Evolutionary conservation across 164 flowering plant species (phyloP), one percentile per base, ranked within the genome.

Genomic region (Umbilicus rupestris): DNA sequence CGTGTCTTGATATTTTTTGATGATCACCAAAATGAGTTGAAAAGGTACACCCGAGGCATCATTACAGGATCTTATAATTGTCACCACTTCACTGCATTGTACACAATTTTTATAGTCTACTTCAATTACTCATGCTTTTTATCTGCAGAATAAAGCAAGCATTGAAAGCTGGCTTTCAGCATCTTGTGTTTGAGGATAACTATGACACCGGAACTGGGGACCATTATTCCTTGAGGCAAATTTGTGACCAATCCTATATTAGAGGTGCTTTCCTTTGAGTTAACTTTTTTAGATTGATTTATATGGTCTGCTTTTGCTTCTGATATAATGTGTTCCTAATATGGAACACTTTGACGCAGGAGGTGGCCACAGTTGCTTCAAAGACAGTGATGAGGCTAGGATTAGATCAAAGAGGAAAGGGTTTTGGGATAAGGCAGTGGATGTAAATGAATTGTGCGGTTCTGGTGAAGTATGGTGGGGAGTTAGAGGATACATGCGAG

Each of bases 151-250:
- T 95, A 70, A 87, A 89, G 80, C 96, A 95, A 76, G 97, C 97
- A 35, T 66, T 95, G 69, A 87, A 87, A 70, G 94, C 96, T 74
- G 97, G 97, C 20, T 92, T 95, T 72, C 77, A 60, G 37, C 93
- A 95, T 82, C 87, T 95, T 70, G 80, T 95, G 63, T 95, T 95
- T 77, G 99, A 95, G 81, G 99, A 91, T 74, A 95, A 95, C 78
- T 92, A 95, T 73, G 97, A 95, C 73, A 92, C 99, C 30, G 99
- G 99, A 67, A 91, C 94, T 58, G 99, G 99, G 47, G 97, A 92
- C 67, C 97, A 91, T 75, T 95, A 95, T 76, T 95, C 99, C 14
- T 74, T 95, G 71, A 83, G 99, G 77, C 99, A 95, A 75, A 91
- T 92, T 33, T 95, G 99, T 72, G 99, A 95, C 73, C 99, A 95